A percentile compares a stretch with the other conserved stretches of the same genome.
These are phyloP conservation scores for Beta lomatogona DNA, from an alignment of 179 eudicot species.

Conservation along the genomic window DNA sequence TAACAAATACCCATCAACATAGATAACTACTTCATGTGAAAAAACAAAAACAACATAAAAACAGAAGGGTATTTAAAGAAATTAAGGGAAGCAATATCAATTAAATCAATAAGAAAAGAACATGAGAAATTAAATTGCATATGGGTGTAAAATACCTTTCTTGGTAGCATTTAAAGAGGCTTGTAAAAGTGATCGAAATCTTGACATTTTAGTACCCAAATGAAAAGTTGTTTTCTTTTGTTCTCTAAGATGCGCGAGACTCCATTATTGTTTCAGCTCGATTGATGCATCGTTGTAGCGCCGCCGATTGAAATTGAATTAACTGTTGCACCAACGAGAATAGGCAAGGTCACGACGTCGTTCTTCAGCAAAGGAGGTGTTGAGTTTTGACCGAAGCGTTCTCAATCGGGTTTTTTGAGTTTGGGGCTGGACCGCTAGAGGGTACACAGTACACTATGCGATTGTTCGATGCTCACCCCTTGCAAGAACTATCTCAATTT, in stretches of 20 bases:
- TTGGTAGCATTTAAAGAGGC: conserved; percentile 87
- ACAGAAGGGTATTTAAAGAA: neutral
- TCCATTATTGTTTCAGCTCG: conserved; percentile 3
- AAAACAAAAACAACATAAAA: too few species aligned
- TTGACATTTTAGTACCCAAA: conserved; percentile 49
- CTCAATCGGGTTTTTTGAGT: neutral
- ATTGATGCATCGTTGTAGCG: neutral
- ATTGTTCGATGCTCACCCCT: too few species aligned
- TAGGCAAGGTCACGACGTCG: too few species aligned
- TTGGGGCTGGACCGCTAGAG: neutral
- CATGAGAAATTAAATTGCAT: neutral
- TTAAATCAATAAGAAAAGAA: neutral
- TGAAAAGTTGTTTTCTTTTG: too few species aligned
- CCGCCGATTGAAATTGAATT: neutral
- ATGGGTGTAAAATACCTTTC: conserved; percentile 53
- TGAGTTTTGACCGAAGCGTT: too few species aligned
- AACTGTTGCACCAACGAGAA: neutral
- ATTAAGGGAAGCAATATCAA: neutral
- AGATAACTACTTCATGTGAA: neutral
- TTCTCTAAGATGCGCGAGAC: neutral
- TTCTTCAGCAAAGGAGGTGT: too few species aligned
- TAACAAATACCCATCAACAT: neutral
- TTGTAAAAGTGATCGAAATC: conserved; percentile 75
- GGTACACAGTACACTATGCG: too few species aligned
- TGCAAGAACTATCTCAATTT: too few species aligned